Conservation (phyloP, 495 filamentous ascomycete species). For the Aspergillus saccharolyticus region DNA sequence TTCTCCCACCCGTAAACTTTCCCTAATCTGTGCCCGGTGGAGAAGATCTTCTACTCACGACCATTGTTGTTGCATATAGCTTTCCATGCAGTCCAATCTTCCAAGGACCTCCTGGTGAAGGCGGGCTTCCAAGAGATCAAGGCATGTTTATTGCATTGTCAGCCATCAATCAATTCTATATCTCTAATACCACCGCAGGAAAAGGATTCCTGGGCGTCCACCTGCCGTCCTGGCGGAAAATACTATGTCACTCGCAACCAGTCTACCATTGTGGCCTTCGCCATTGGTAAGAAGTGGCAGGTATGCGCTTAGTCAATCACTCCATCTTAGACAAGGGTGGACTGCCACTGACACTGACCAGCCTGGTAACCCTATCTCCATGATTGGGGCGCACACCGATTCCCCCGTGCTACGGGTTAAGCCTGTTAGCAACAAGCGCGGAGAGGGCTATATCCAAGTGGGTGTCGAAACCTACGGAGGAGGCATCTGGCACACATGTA, state of each 20-base stretch:
- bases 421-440: conserved; percentile 83
- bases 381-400: conserved; percentile 97
- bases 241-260: conserved; percentile 95
- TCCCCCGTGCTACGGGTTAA: conserved; percentile 88
- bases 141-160: conserved; percentile 41
- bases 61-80: conserved; percentile 55
- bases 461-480: conserved; percentile 96
- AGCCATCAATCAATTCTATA: not conserved
- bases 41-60: conserved; percentile 18
- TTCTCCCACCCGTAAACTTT: conserved; percentile 79
- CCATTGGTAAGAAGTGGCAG: conserved; percentile 87
- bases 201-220: conserved; percentile 79
- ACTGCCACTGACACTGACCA: conserved; percentile 17
- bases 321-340: too few species aligned
- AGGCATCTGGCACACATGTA: conserved; percentile 66
- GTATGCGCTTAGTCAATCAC: conserved; percentile 25
- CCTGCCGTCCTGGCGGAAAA: conserved; percentile 79
- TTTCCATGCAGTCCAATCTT: conserved; percentile 85
- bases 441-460: conserved; percentile 88
- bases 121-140: conserved; percentile 84
- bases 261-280: conserved; percentile 91
- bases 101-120: conserved; percentile 65
- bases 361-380: conserved; percentile 88
- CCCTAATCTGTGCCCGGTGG: not conserved
- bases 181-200: conserved; percentile 47